Conservation (phyloP, 1,139 yeast species). For the Debaryomycetaceae sp. region DNA sequence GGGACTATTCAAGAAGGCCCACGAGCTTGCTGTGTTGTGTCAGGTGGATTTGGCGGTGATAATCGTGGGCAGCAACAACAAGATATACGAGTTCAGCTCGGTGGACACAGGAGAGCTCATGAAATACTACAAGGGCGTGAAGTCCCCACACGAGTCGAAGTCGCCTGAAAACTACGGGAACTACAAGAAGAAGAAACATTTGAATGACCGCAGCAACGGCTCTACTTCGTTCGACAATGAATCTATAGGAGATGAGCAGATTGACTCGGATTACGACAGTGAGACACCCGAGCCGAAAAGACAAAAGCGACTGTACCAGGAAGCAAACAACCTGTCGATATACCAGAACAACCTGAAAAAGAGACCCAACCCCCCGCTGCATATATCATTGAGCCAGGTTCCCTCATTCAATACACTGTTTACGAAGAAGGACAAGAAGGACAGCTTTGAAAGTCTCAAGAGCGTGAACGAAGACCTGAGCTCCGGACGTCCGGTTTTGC, state of each 20-base stretch:
- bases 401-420: conserved; percentile 22
- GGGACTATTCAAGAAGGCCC: conserved; percentile 93
- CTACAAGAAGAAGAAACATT: conserved; percentile 33
- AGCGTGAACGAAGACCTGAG: conserved; percentile 2
- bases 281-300: conserved; percentile 29
- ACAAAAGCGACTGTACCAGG: conserved; percentile 13
- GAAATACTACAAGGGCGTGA: conserved; percentile 43
- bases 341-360: conserved; percentile 2
- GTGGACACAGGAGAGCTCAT: conserved; percentile 64
- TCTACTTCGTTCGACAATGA: conserved; percentile 16
- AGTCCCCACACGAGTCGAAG: conserved; percentile 52
- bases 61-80: conserved; percentile 80
- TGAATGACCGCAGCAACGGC: conserved; percentile 11
- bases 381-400: conserved; percentile 26
- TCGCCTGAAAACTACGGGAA: conserved; percentile 59
- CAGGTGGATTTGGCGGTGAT: conserved; percentile 92
- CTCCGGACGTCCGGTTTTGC: conserved; percentile 41
- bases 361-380: conserved; percentile 21
- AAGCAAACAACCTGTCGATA: conserved; percentile 2
- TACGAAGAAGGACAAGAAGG: background rate
- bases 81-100: conserved; percentile 77
- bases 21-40: conserved; percentile 87
- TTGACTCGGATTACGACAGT: conserved; percentile 28
- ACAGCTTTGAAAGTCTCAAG: background rate
- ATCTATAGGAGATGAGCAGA: conserved; percentile 19